These are phyloP conservation scores for Paxillus involutus DNA, from an alignment of 768 basidiomycete species.

Conservation along the genomic window DNA sequence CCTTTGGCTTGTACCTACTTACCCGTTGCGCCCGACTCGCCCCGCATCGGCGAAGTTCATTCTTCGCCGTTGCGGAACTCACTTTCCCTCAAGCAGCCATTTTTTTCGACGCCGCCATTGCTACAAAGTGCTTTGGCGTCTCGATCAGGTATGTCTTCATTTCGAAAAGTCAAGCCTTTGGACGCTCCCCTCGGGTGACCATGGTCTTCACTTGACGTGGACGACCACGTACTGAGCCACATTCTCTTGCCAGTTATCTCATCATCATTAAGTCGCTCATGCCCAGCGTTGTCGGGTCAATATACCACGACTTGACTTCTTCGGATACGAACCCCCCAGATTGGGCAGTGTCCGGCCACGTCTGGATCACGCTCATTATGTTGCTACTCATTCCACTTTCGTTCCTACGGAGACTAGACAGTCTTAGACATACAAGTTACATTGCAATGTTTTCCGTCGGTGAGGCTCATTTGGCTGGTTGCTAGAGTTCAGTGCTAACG, in stretches of 20 bases:
- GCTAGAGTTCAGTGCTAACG: background rate
- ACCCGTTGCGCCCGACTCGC: slow-evolving; percentile 79
- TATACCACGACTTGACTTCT: slow-evolving; percentile 78
- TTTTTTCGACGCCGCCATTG: slow-evolving; percentile 93
- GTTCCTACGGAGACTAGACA: slow-evolving; percentile 82
- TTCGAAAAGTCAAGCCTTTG: background rate
- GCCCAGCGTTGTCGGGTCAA: slow-evolving; percentile 83
- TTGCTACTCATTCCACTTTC: slow-evolving; percentile 73
- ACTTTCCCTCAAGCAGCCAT: slow-evolving; percentile 88
- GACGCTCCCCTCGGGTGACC: background rate
- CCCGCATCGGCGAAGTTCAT: slow-evolving; percentile 74
- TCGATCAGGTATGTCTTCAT: slow-evolving; percentile 68
- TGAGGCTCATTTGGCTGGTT: slow-evolving; percentile 34
- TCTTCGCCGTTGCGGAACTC: slow-evolving; percentile 79
- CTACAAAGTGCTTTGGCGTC: slow-evolving; percentile 96
- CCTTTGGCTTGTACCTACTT: slow-evolving; percentile 88
- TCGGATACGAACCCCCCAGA: slow-evolving; percentile 62
- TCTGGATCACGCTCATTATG: slow-evolving; percentile 85
- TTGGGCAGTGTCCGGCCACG: slow-evolving; percentile 75
- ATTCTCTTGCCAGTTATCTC: slow-evolving; percentile 55
- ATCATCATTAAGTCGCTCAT: slow-evolving; percentile 93
- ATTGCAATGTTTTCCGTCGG: slow-evolving; percentile 88
- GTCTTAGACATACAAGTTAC: slow-evolving; percentile 88
- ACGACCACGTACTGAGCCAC: background rate
- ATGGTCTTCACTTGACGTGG: background rate